These are phyloP conservation scores for Penicillium steckii DNA, from an alignment of 495 filamentous ascomycete genomes.

Conservation along the genomic window DNA sequence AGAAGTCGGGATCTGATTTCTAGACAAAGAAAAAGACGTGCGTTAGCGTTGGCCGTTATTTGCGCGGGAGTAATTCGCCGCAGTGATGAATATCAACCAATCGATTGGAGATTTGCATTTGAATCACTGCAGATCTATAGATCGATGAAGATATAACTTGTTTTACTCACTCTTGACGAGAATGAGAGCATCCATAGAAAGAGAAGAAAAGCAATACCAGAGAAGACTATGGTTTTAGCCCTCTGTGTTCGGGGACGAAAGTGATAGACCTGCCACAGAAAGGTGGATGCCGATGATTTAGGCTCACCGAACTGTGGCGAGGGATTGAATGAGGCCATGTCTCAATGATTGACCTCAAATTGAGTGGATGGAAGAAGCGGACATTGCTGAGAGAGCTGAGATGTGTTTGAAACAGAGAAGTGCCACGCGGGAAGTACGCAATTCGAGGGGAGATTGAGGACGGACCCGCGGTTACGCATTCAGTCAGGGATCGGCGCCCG, in stretches of 20 bases:
- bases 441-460: conserved; percentile 15
- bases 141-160: not conserved
- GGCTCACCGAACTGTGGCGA: conserved; percentile 26
- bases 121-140: no score
- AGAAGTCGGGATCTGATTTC: conserved; percentile 33
- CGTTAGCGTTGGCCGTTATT: conserved; percentile 11
- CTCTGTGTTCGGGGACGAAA: conserved; percentile 34
- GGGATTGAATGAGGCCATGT: conserved; percentile 31
- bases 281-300: conserved; percentile 22
- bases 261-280: conserved; percentile 27
- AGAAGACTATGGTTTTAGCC: conserved; percentile 23
- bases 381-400: conserved; percentile 11
- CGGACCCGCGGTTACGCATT: no score
- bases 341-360: conserved; percentile 2
- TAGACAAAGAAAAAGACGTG: not conserved
- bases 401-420: conserved; percentile 3
- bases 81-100: not conserved
- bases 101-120: not conserved
- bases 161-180: conserved; percentile 21
- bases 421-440: conserved; percentile 19
- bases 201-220: conserved; percentile 23
- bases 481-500: conserved; percentile 16
- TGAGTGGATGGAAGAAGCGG: not conserved
- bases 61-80: not conserved
- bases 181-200: conserved; percentile 26